Conservation (phyloP, 371 early-diverging fungal species). For the Rhizopus stolonifer region DNA sequence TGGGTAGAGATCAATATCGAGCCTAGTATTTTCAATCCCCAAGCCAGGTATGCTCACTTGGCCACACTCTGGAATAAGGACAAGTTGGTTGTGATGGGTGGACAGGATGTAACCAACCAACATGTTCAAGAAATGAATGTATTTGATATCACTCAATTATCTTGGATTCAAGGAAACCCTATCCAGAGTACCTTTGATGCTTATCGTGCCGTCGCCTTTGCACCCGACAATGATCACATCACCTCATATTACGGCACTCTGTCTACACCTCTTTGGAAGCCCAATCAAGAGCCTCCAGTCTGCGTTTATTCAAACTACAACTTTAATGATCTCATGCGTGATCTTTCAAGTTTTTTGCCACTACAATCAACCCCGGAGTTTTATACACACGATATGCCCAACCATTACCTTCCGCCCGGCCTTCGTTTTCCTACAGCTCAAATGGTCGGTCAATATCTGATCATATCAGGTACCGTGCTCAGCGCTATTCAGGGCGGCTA, state of each 20-base stretch:
- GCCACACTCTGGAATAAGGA: constrained; percentile 54
- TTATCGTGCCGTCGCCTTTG: constrained; percentile 68
- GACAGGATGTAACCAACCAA: constrained; percentile 74
- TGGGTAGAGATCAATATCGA: constrained; percentile 59
- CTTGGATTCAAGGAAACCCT: constrained; percentile 63
- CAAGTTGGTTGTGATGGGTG: constrained; percentile 71
- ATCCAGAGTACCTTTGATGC: constrained; percentile 70
- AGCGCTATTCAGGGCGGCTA: constrained; percentile 62
- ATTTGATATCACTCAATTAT: constrained; percentile 61
- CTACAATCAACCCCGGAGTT: constrained; percentile 21
- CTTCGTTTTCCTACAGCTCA: constrained; percentile 77
- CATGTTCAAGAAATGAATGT: constrained; percentile 78
- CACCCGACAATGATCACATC: constrained; percentile 6
- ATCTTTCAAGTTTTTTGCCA: constrained; percentile 64
- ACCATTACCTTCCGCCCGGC: constrained; percentile 67
- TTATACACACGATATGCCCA: constrained; percentile 62
- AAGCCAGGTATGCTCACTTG: constrained; percentile 78
- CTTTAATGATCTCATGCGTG: constrained; percentile 72
- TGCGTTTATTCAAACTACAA: constrained; percentile 81
- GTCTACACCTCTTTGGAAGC: constrained; percentile 17
- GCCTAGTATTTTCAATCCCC: constrained; percentile 55
- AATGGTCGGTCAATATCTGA: constrained; percentile 66
- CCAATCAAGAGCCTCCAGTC: constrained; percentile 27
- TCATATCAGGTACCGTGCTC: constrained; percentile 76
- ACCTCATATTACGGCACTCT: constrained; percentile 6